Percentiles rank a stretch among this genome's conserved stretches.
These are phyloP conservation scores for Taphrina sp. DNA, from an alignment of 1,139 yeast species.

Conservation along the genomic window DNA sequence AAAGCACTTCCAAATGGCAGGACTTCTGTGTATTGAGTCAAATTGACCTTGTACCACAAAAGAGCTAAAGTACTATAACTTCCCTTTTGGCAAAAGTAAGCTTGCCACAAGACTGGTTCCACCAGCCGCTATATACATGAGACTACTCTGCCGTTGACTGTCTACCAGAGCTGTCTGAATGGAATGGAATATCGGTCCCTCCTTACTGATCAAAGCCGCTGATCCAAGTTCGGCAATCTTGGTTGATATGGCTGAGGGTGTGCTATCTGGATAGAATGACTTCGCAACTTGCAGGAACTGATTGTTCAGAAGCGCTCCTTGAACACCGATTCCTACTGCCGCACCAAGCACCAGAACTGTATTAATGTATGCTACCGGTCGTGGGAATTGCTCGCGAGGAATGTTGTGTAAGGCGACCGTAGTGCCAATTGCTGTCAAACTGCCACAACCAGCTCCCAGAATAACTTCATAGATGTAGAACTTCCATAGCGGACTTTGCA, in stretches of 20 bases:
- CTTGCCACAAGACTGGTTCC: no score
- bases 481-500: background rate
- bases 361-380: background rate
- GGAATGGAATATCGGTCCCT: background rate
- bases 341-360: background rate
- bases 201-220: background rate
- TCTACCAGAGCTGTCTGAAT: background rate
- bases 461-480: background rate
- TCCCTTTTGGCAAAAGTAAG: no score
- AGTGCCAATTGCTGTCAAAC: slow-evolving; percentile 5
- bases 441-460: background rate
- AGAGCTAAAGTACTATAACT: no score
- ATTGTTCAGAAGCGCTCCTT: background rate
- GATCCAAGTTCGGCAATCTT: background rate
- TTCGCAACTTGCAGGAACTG: slow-evolving; percentile 1
- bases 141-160: slow-evolving; percentile 6
- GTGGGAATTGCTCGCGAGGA: background rate
- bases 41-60: no score
- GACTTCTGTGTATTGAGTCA: no score
- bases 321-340: slow-evolving; percentile 2
- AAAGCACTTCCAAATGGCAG: no score
- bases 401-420: slow-evolving; percentile 1
- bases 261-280: background rate
- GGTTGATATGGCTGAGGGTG: background rate
- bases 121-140: slow-evolving; percentile 4